Percentiles rank a stretch among this genome's conserved stretches.
These are phyloP conservation scores for Apiospora pterosperma DNA, from an alignment of 2,329 filamentous ascomycete species.

Conservation along the genomic window DNA sequence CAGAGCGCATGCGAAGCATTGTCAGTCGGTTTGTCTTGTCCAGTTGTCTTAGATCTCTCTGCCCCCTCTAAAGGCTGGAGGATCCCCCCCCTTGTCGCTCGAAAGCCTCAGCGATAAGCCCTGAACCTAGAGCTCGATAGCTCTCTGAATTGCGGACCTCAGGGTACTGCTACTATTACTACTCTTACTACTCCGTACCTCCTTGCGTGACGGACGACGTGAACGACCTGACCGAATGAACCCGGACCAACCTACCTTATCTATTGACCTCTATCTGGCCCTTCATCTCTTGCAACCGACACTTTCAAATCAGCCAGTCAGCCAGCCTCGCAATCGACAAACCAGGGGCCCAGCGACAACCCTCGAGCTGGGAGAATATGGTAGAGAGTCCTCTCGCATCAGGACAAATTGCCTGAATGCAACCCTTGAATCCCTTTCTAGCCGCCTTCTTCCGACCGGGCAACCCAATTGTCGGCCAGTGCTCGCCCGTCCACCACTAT, in stretches of 20 bases:
- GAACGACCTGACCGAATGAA: neutral
- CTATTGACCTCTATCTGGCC: no score
- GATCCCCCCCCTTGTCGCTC: neutral
- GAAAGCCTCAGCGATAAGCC: neutral
- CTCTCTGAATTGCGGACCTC: neutral
- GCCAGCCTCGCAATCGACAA: neutral
- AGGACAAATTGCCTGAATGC: conserved; percentile 66
- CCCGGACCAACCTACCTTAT: neutral
- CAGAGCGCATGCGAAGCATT: neutral
- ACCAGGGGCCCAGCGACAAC: neutral
- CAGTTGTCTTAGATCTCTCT: neutral
- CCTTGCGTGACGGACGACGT: conserved; percentile 1
- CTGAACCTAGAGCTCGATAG: conserved; percentile 1
- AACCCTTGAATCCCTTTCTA: conserved; percentile 97
- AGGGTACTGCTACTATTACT: no score
- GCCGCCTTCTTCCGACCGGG: conserved; percentile 86
- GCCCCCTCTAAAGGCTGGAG: neutral
- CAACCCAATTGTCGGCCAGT: conserved; percentile 87
- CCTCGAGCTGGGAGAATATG: neutral
- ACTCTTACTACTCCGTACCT: no score
- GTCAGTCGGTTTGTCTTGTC: neutral
- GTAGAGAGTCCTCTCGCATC: conserved; percentile 1
- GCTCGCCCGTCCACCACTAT: conserved; percentile 86
- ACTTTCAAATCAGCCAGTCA: neutral
- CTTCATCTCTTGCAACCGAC: neutral